Conservation (phyloP, 805 yeast species). For the Maudiozyma serrabonitensis region DNA sequence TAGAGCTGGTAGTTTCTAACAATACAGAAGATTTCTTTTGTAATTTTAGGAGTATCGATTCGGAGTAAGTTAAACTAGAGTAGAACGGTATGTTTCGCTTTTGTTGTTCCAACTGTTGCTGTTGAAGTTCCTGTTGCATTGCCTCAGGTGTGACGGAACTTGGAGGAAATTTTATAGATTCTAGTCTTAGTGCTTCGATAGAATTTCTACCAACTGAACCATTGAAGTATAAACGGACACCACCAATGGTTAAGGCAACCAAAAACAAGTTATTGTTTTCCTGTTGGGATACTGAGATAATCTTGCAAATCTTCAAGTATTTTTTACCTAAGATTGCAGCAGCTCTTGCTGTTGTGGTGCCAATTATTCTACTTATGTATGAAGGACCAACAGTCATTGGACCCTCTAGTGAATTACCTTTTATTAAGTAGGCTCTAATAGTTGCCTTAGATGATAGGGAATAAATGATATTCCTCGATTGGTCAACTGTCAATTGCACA, state of each 20-base stretch:
- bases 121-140: conserved; percentile 27
- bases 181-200: conserved; percentile 35
- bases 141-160: conserved; percentile 27
- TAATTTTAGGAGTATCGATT: conserved; percentile 33
- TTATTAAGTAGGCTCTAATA: conserved; percentile 63
- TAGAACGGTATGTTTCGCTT: conserved; percentile 27
- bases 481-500: conserved; percentile 61
- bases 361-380: conserved; percentile 32
- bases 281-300: conserved; percentile 32
- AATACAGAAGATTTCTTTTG: conserved; percentile 48
- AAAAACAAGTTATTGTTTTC: conserved; percentile 66
- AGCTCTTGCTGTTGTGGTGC: conserved; percentile 37
- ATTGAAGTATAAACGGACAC: conserved; percentile 61
- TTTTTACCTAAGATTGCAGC: conserved; percentile 49
- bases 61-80: conserved; percentile 22
- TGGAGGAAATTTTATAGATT: conserved; percentile 60
- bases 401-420: conserved; percentile 34
- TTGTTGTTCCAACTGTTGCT: conserved; percentile 32
- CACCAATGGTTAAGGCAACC: conserved; percentile 71
- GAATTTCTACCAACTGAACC: conserved; percentile 31
- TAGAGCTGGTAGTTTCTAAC: conserved; percentile 45
- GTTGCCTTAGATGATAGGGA: conserved; percentile 73
- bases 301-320: conserved; percentile 47
- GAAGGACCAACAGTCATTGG: conserved; percentile 32
- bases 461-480: conserved; percentile 66